Base-by-base conservation (phyloP, 768 basidiomycete species). In the Boletus speciosus region DNA sequence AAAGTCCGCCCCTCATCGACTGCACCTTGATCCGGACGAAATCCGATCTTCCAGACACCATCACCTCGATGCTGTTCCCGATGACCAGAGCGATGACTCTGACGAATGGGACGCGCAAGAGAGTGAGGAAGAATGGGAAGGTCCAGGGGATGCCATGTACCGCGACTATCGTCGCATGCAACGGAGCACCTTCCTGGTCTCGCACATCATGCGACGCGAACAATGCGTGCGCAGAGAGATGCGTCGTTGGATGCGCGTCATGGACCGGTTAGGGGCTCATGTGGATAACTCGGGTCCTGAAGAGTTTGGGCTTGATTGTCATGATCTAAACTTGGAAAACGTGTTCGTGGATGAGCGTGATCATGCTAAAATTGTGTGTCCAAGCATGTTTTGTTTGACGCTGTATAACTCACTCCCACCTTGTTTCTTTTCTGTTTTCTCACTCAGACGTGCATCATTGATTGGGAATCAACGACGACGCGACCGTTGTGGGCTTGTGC, bases 391-490 rank as follows among this genome's bases (percentile, higher is more conserved):
- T 21, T 12, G 21, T 47, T 19, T n/a, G 34, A 21, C 21, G 21
- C 6, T 31, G 48, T 56, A 23, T 32, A 1, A 25, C 54, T 51
- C 14, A 57, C 29, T 2, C 29, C 47, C 6, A 31, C 19, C 23
- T 32, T 9, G 9, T 29, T 25, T 32, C 2, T 29, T 29, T 9
- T 6, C 25, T 27, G 4, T 29, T 39, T 21, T 6, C 46, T 32
- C 37, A 3, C 51, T 10, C 63, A 93, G 91, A 88, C 89, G 1
- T 89, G 88, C 62, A 81, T 93, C 54, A 93, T 93, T 39, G 91
- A 93, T 61, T 92, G 89, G 90, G 90, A 93, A 66, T 89, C 90
- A 15, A 92, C 90, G n/a, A 90, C 88, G 11, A 90, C 85, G 9
- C 79, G 91, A 14, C 91, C 90, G 5, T 78, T 93, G 19, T 93